Evolutionary conservation across 306 rosid genomes (phyloP), one percentile per base, ranked within the genome.

Genomic region (Carpinus viminea): DNA sequence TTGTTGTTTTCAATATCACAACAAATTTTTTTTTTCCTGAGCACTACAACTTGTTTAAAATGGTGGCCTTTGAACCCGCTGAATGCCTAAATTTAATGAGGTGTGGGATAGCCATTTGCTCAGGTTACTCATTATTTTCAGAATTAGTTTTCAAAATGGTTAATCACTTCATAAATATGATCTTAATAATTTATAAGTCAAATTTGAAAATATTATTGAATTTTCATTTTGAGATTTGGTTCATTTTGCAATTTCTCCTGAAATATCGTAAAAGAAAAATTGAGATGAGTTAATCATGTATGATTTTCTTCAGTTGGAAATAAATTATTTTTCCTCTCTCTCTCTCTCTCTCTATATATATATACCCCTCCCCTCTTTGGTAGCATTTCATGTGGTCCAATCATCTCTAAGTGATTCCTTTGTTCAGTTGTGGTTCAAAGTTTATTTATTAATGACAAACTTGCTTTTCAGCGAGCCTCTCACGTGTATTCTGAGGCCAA

Each of bases 401-500:
- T 48, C 45, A 51, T 72, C 55, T 12, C 8, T 36, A 38, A 36
- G 24, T 71, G 21, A 46, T 68, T 41, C 31, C 7, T 53, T 79
- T 81, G 45, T 59, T 60, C 43, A 46, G 54, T 79, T 75, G 48
- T 74, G 66, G 13, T 52, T 50, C 60, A 18, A 70, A 52, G 11
- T 75, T 8, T 59, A 43, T 78, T 64, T 81, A 70, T 73, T 74
- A 62, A 59, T 85, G 82, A 81, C 56, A 11, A 28, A 55, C 73
- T 74, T 81, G 52, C 73, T 78, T 79, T 75, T 61, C 68, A 96
- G 98, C 91, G 99, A 88, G 97, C 99, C 28, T 79, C 93, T 12
- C 99, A 96, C 50, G 99, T 96, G 65, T 96, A 96, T 83, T 96
- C 99, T 59, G 98, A 96, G 86, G 99, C 99, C 82, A 96, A 65